Evolutionary conservation across 345 rosid genomes (phyloP), one percentile per base, ranked within the genome.

Genomic region (Pistacia integerrima): DNA sequence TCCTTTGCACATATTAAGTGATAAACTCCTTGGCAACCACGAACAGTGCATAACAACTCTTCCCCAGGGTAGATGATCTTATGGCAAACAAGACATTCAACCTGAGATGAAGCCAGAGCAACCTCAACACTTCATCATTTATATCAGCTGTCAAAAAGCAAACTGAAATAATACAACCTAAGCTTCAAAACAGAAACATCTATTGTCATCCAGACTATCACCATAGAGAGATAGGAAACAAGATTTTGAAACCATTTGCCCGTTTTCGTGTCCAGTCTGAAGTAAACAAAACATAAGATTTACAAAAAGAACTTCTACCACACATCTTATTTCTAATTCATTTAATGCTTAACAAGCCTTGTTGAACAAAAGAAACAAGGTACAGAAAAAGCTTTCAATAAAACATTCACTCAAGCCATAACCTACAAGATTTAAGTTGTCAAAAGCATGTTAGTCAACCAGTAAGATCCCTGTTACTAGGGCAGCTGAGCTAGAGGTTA

Each of bases 1-100:
- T 83, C 84, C 83, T 84, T 84, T 1, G 56, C 93, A 74, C 99
- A 95, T 63, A 1, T 17, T 12, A 67, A 44, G 79, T 95, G 99
- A 86, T 88, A 95, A 78, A 74, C 79, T 64, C 90, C 91, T 73
- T 80, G 72, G 75, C 99, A 95, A 55, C 84, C 85, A 18, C 82
- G 88, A 78, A 93, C 94, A 8, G 89, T 73, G 84, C 99, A 95
- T 35, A 30, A 16, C 36, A 89, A 36, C 80, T 87, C 92, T 75
- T 95, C 98, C 76, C 85, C 92, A 1, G 91, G 88, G 80, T 70
- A 54, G 72, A 95, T 80, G 77, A 77, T 77, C 67, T 68, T 82
- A 79, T 73, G 84, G 82, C 98, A 95, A 82, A 73, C 74, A 62
- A 78, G 86, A 74, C 99, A 95, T 69, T 89, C 90, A 70, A 44